phyloP scores from a whole-genome alignment of 176 grass and related monocot genomes.

The Bolboschoenus planiculmis region DNA sequence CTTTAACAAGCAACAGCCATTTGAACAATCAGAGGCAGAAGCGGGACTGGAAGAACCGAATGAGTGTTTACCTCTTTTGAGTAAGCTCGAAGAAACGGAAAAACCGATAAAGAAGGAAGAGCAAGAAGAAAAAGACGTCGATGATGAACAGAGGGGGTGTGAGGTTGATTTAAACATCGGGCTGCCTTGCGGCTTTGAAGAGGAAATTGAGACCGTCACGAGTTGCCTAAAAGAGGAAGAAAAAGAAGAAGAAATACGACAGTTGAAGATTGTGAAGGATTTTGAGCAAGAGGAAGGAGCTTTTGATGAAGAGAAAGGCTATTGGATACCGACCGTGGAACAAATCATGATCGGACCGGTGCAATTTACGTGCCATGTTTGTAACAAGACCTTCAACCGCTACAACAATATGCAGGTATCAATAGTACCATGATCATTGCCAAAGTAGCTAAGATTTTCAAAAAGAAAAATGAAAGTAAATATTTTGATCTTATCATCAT shows the following conservation, averaged over 20 bases:
- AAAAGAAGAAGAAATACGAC: background rate
- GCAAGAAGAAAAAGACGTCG: slow-evolving; percentile 27
- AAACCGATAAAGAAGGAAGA: background rate
- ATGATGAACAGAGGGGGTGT: background rate
- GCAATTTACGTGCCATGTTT: slow-evolving; percentile 80
- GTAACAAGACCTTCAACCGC: slow-evolving; percentile 85
- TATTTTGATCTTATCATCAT: background rate
- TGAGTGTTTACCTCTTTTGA: slow-evolving; percentile 62
- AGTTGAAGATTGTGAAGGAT: slow-evolving; percentile 9
- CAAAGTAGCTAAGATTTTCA: background rate
- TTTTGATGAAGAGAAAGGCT: slow-evolving; percentile 21
- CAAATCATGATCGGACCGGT: slow-evolving; percentile 86
- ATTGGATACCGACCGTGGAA: slow-evolving; percentile 76
- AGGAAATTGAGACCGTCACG: slow-evolving; percentile 18
- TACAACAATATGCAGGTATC: slow-evolving; percentile 95
- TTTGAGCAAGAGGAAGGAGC: slow-evolving; percentile 13
- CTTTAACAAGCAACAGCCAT: background rate
- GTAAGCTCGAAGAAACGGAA: slow-evolving; percentile 47
- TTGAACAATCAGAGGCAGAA: background rate
- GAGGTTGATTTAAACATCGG: slow-evolving; percentile 63
- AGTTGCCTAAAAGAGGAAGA: slow-evolving; percentile 13
- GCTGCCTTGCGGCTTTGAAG: slow-evolving; percentile 23
- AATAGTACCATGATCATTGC: background rate
- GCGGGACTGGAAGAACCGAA: background rate
- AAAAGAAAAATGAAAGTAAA: background rate